Evolutionary conservation across 108 stramenopile genomes (phyloP), one percentile per base, ranked within the genome.

Genomic region (Fistulifera pelliculosa): DNA sequence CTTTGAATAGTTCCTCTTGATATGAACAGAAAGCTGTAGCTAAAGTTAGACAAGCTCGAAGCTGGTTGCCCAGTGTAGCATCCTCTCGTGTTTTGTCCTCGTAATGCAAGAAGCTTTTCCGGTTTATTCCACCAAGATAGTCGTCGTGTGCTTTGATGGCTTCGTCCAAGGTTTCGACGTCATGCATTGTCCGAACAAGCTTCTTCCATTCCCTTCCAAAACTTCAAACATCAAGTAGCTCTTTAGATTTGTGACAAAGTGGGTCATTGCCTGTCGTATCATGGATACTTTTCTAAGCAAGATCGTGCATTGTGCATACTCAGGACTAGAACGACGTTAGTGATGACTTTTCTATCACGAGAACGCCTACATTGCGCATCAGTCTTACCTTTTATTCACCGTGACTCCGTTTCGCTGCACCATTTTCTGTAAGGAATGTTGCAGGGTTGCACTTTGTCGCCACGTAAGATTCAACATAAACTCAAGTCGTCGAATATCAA

Each of bases 191-290:
- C n/a, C 52, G 47, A 15, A 71, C 68, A 10, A 99, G 71, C 50
- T 52, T 58, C 18, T 82, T 71, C 96, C 96, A 99, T 14, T 89
- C 82, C 24, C 89, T 56, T 99, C 98, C 40, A 99, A 62, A 17
- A 99, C 97, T 68, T 98, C 97, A 63, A 99, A 98, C 96, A 99
- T 96, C 42, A 94, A 63, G 66, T 96, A 99, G 52, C 75, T 93
- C 74, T 90, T 90, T 38, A 99, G 69, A 74, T 96, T 98, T 53
- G 75, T 75, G n/a, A 88, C 71, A 53, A 99, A 91, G 69, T 96
- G 95, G 52, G 90, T 67, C 96, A 99, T 98, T 35, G 91, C 76
- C 27, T 94, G 93, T 1, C 97, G 85, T 18, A 82, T 75, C 38
- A 97, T 81, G 40, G 87, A 79, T 61, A 93, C 89, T 6, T 87